Evolutionary conservation across 768 basidiomycete species (phyloP).

Genomic region (Sporobolomyces pararoseus): DNA sequence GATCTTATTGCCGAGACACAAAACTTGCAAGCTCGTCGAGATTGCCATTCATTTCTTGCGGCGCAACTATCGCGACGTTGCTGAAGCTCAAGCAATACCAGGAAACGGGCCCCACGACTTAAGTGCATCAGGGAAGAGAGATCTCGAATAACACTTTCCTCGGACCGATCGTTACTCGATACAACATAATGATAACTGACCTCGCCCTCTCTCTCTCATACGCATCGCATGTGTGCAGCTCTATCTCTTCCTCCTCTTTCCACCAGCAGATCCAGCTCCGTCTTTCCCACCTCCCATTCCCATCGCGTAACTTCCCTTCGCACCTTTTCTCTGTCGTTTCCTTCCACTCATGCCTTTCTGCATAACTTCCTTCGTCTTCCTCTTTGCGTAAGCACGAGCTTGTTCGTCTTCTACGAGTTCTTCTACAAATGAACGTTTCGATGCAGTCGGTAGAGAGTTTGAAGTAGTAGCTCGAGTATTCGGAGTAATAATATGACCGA

Average conservation of each 20-base stretch:
- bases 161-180: too few species aligned
- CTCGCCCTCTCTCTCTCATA: too few species aligned
- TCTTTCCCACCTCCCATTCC: slow-evolving; percentile 10
- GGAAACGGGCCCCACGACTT: too few species aligned
- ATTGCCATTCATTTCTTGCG: too few species aligned
- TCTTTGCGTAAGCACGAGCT: slow-evolving; percentile 80
- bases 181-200: too few species aligned
- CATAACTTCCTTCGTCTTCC: slow-evolving; percentile 69
- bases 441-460: slow-evolving; percentile 63
- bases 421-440: slow-evolving; percentile 76
- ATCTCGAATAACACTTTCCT: too few species aligned
- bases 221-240: too few species aligned
- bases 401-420: slow-evolving; percentile 85
- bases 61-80: too few species aligned
- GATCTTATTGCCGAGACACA: too few species aligned
- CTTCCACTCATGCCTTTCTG: slow-evolving; percentile 62
- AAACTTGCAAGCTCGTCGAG: too few species aligned
- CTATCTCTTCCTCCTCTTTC: slow-evolving; percentile 15
- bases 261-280: slow-evolving; percentile 4
- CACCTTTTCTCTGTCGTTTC: slow-evolving; percentile 57
- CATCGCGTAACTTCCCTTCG: slow-evolving; percentile 24
- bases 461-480: slow-evolving; percentile 67
- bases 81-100: too few species aligned
- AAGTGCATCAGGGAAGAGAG: too few species aligned
- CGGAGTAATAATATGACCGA: slow-evolving; percentile 57